Evolutionary conservation across 371 early-diverging fungal species (phyloP), one percentile per base, ranked within the genome.

Genomic region (Mucor plumbeus): DNA sequence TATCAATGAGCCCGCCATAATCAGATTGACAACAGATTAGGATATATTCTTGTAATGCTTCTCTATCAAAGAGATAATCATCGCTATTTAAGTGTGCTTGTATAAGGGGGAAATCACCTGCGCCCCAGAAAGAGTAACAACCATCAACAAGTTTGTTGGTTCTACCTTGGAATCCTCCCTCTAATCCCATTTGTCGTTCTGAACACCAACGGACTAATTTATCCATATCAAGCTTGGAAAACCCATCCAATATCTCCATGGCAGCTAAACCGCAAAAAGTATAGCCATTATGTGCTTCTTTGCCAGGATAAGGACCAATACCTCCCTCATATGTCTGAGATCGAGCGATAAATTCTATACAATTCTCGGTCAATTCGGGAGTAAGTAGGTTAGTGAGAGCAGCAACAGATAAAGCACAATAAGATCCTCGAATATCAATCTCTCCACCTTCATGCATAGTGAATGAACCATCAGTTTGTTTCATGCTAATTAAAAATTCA

Each of bases 271-370:
- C 99, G 78, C 99, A 98, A 66, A 92, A 95, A 0, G 97, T 93
- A 77, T 99, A 99, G 0, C 99, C 99, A 54, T 98, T 98, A 75
- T 99, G 99, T 0, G 98, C 98, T 73, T 99, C 99, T 11, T 90
- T 87, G 4, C 92, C 93, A 0, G 98, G 98, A 56, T 79, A 80
- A 11, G 91, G 89, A 0, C 94, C 96, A 56, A 98, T 85, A 3
- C 99, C 99, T 13, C 99, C 99, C 75, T 99, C 99, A 75, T 92
- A 97, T 0, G 94, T 92, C 74, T 99, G 99, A n/a, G 83, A 56
- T 62, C 70, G 56, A 2, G 75, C 79, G 31, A 97, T 88, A 63
- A 94, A 97, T 10, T 88, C 89, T 0, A 86, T 87, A n/a, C 86
- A 87, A 26, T 88, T 87, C 4, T 72, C 78, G 1, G 85, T 83